Percentiles rank a stretch among this genome's conserved stretches.
These are phyloP conservation scores for Cercospora nicotianae DNA, from an alignment of 2,329 filamentous ascomycete species.

Conservation along the genomic window DNA sequence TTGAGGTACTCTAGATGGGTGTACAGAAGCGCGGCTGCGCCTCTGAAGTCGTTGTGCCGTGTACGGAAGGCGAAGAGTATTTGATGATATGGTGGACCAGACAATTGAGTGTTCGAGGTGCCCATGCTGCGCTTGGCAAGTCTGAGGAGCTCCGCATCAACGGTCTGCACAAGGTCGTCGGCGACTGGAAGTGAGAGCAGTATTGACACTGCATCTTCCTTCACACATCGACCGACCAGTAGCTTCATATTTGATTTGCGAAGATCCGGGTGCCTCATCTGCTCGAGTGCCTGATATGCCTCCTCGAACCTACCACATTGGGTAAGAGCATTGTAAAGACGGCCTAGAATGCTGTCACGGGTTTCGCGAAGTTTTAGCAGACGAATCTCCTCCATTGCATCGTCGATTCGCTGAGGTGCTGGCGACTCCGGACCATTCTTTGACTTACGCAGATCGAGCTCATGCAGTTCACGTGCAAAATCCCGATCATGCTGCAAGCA, in stretches of 20 bases:
- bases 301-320: constrained; percentile 77
- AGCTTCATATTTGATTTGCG: constrained; percentile 66
- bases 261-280: constrained; percentile 70
- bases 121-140: constrained; percentile 65
- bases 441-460: constrained; percentile 34
- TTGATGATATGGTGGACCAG: constrained; percentile 71
- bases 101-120: constrained; percentile 50
- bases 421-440: constrained; percentile 31
- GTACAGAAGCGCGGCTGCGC: constrained; percentile 61
- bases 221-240: constrained; percentile 54
- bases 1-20: constrained; percentile 56
- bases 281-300: constrained; percentile 75
- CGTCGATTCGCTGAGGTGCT: constrained; percentile 29
- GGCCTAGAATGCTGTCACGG: constrained; percentile 72
- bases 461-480: constrained; percentile 28
- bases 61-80: constrained; percentile 91
- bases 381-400: constrained; percentile 38
- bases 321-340: constrained; percentile 79
- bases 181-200: constrained; percentile 77
- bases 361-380: constrained; percentile 39
- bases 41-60: constrained; percentile 80
- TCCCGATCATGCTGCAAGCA: constrained; percentile 29
- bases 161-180: constrained; percentile 66
- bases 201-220: constrained; percentile 32
- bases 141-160: constrained; percentile 74